Conservation (phyloP, 2,329 filamentous ascomycete species). For the Blastomyces gilchristii region DNA sequence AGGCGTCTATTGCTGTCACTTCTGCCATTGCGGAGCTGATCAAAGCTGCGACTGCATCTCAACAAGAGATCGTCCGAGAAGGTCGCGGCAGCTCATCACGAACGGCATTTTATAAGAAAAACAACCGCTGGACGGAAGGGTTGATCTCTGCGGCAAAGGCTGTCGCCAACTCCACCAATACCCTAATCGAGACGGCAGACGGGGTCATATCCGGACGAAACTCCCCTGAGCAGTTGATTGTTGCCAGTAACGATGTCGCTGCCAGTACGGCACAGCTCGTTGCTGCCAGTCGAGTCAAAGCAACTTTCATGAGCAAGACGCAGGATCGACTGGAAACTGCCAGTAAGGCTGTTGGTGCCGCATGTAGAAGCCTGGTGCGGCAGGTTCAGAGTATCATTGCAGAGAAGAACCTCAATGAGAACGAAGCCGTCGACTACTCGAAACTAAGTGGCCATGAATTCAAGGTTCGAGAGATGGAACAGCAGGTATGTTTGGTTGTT, state of each 20-base stretch:
- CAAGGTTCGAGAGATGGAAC: slow-evolving; percentile 98
- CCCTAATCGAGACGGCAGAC: slow-evolving; percentile 93
- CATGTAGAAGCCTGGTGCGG: slow-evolving; percentile 76
- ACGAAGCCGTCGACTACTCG: slow-evolving; percentile 72
- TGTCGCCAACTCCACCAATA: slow-evolving; percentile 86
- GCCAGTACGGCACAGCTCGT: slow-evolving; percentile 95
- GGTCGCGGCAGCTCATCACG: slow-evolving; percentile 77
- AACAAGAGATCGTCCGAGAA: slow-evolving; percentile 92
- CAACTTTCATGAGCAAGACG: slow-evolving; percentile 93
- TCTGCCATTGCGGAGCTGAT: slow-evolving; percentile 90
- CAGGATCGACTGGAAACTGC: slow-evolving; percentile 86
- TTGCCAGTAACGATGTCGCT: slow-evolving; percentile 93
- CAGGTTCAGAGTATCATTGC: slow-evolving; percentile 94
- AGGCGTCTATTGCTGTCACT: slow-evolving; percentile 85
- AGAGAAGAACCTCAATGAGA: slow-evolving; percentile 67
- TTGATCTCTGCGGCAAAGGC: slow-evolving; percentile 96
- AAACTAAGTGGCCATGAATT: slow-evolving; percentile 90
- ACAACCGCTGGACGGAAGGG: slow-evolving; percentile 98
- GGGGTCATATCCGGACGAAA: slow-evolving; percentile 87
- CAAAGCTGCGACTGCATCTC: slow-evolving; percentile 83
- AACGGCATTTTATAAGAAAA: slow-evolving; percentile 99
- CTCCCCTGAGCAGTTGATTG: slow-evolving; percentile 92
- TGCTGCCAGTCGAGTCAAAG: slow-evolving; percentile 90
- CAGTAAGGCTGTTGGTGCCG: slow-evolving; percentile 82
- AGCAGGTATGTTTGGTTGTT: slow-evolving; percentile 60